Evolutionary conservation across 2,329 filamentous ascomycete species (phyloP), one percentile per base, ranked within the genome.

Genomic region (Colletotrichum trifolii): DNA sequence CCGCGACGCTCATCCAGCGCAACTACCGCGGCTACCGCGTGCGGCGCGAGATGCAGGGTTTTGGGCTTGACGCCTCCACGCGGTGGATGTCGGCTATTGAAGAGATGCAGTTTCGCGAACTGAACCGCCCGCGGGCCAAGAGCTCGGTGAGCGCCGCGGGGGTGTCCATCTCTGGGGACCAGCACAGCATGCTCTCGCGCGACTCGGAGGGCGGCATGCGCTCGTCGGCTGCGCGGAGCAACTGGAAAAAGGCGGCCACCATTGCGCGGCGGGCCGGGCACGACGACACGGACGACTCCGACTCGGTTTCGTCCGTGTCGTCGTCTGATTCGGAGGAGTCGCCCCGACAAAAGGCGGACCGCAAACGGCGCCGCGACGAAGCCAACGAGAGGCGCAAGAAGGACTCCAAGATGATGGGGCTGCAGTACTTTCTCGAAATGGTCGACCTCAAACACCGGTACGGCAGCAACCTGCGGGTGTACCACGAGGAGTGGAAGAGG

Each of bases 351-450:
- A 77, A 74, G 59, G 77, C 78, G 8, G 75, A 74, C 11, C 73
- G 72, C 10, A 78, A 74, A 52, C 78, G 77, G 58, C 74, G 76
- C 50, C 80, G 81, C 60, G 74, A 81, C 8, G 80, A 87, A 69
- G 78, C 83, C 61, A 87, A 86, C 73, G 78, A 79, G 0, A 82
- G 86, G 70, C 83, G 89, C 40, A 87, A 88, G 65, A 86, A 88
- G 69, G 87, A 86, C 6, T 89, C 92, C 1, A 92, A 90, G 75
- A 90, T 88, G 75, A 95, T 97, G 91, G 92, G 93, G 15, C 76
- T 96, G 40, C 90, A 92, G 72, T 97, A 97, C 74, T 97, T 96
- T 68, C 81, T 89, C 11, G 86, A 97, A 72, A 94, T 97, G 91
- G 89, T 95, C 8, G 92, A 96, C 74, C 79, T 89, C 50, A 94